phyloP scores from a whole-genome alignment of 140 eudicot genomes.

The Senecio squalidus region DNA sequence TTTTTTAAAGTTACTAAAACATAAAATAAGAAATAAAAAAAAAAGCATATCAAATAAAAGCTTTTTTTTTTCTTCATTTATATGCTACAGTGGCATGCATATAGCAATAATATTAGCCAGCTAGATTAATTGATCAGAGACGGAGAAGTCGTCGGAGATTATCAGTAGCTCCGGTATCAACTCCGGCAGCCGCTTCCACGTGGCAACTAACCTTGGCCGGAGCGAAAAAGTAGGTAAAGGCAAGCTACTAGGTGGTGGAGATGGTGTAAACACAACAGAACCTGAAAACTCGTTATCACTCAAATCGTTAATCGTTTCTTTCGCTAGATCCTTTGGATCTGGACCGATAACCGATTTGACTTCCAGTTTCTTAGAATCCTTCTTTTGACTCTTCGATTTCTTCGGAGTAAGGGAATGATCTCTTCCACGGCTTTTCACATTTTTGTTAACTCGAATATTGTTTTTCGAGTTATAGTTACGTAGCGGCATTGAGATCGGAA shows the following conservation, averaged over 20 bases:
- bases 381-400: slow-evolving; percentile 40
- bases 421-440: slow-evolving; percentile 26
- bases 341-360: slow-evolving; percentile 38
- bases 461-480: slow-evolving; percentile 10
- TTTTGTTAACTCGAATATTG: slow-evolving; percentile 32
- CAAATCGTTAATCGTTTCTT: slow-evolving; percentile 8
- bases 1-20: neutral
- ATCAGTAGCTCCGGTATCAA: slow-evolving; percentile 64
- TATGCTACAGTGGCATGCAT: slow-evolving; percentile 28
- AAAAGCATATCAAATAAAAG: slow-evolving; percentile 32
- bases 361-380: slow-evolving; percentile 14
- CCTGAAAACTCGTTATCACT: slow-evolving; percentile 31
- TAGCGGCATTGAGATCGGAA: no score
- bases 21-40: neutral
- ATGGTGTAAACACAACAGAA: slow-evolving; percentile 36
- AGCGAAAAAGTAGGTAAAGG: slow-evolving; percentile 82
- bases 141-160: slow-evolving; percentile 59
- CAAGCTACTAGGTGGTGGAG: slow-evolving; percentile 95
- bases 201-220: slow-evolving; percentile 72
- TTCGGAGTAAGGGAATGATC: slow-evolving; percentile 42
- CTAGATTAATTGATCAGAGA: slow-evolving; percentile 33
- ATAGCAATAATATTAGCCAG: slow-evolving; percentile 7
- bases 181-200: slow-evolving; percentile 36
- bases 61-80: neutral
- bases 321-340: slow-evolving; percentile 42